These are phyloP conservation scores for Isabelozyma gotoi DNA, from an alignment of 805 yeast genomes.

Conservation along the genomic window DNA sequence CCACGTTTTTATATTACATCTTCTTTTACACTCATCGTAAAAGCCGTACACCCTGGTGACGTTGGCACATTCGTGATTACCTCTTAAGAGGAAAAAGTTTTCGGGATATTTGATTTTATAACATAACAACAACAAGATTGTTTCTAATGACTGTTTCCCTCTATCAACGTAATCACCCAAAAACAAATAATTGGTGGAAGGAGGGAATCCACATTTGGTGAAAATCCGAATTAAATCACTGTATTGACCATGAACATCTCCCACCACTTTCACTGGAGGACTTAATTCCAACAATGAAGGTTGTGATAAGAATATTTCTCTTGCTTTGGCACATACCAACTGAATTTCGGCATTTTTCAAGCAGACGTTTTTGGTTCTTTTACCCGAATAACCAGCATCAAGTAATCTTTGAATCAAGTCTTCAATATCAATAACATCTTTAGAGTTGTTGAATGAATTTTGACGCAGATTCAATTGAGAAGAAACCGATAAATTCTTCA, in stretches of 20 bases:
- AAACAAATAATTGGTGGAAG: constrained; percentile 86
- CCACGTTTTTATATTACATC: constrained; percentile 93
- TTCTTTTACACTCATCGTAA: constrained; percentile 95
- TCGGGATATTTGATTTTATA: constrained; percentile 97
- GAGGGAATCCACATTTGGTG: constrained; percentile 97
- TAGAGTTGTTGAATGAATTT: neutral
- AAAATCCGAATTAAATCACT: constrained; percentile 87
- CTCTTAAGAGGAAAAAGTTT: constrained; percentile 87
- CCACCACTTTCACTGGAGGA: constrained; percentile 84
- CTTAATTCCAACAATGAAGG: constrained; percentile 86
- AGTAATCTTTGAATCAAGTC: constrained; percentile 85
- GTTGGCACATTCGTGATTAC: constrained; percentile 97
- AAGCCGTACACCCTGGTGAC: constrained; percentile 97
- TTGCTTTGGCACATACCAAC: constrained; percentile 78
- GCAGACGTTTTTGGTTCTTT: constrained; percentile 86
- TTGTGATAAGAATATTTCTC: constrained; percentile 86
- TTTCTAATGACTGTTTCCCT: constrained; percentile 94
- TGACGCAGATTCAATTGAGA: neutral
- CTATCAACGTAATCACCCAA: constrained; percentile 97
- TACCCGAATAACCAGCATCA: constrained; percentile 96
- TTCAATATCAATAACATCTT: constrained; percentile 57
- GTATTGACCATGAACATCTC: constrained; percentile 97
- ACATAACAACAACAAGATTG: constrained; percentile 81
- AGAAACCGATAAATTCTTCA: neutral
- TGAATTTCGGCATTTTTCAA: constrained; percentile 88